Conservation (phyloP, 495 filamentous ascomycete genomes). For the Chaetomium cochliodes region DNA sequence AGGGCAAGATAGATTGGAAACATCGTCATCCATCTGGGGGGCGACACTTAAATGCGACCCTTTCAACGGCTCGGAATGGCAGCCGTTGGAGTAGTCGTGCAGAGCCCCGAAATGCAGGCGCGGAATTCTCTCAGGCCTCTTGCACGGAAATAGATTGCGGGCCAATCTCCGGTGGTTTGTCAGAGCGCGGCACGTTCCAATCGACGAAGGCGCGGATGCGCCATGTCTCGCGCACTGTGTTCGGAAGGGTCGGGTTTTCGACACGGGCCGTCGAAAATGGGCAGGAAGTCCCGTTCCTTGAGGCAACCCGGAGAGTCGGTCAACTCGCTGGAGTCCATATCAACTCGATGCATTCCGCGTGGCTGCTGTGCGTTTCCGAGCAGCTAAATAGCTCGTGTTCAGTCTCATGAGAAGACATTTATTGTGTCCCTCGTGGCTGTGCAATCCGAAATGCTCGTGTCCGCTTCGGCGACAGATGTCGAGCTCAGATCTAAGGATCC, state of each 20-base stretch:
- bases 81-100: neutral
- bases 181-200: constrained; percentile 7
- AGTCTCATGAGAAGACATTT: neutral
- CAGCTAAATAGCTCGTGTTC: neutral
- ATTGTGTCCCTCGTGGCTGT: constrained; percentile 4
- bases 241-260: constrained; percentile 21
- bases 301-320: neutral
- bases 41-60: neutral
- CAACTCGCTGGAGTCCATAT: neutral
- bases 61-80: neutral
- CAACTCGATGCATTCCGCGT: neutral
- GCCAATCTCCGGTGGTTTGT: constrained; percentile 1
- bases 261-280: neutral
- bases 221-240: constrained; percentile 25
- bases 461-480: neutral
- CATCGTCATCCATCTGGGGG: constrained; percentile 28
- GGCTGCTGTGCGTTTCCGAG: neutral
- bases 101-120: neutral
- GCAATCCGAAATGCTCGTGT: constrained; percentile 9
- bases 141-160: constrained; percentile 27
- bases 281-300: neutral
- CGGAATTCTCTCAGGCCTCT: neutral
- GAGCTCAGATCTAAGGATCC: neutral
- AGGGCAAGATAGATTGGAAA: constrained; percentile 27
- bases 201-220: constrained; percentile 2